These are phyloP conservation scores for Chenopodium quinoa DNA, from an alignment of 148 eudicot species.

Conservation along the genomic window DNA sequence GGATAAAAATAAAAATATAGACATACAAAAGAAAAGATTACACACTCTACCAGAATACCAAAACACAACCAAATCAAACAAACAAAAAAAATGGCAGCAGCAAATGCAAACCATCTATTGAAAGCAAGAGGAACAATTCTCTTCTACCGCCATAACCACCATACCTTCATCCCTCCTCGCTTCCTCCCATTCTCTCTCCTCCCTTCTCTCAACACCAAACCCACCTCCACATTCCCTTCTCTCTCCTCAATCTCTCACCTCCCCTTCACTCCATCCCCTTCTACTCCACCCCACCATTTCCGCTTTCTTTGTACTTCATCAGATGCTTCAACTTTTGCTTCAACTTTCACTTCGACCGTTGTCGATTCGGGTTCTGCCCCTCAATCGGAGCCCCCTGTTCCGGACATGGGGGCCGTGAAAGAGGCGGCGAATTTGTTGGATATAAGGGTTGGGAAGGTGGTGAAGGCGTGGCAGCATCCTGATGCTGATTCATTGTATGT, in stretches of 20 bases:
- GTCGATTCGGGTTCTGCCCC: slow-evolving; percentile 10
- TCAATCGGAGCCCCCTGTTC: neutral
- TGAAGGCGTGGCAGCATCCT: slow-evolving; percentile 73
- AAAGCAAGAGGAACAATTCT: slow-evolving; percentile 29
- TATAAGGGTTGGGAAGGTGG: slow-evolving; percentile 68
- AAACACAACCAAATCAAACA: neutral
- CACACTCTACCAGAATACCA: neutral
- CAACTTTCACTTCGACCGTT: neutral
- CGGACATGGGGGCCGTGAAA: slow-evolving; percentile 27
- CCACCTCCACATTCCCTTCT: neutral
- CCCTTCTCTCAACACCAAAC: neutral
- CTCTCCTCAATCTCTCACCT: slow-evolving; percentile 6
- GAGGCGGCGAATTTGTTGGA: slow-evolving; percentile 59
- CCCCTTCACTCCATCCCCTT: slow-evolving; percentile 1
- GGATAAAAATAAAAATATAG: no score
- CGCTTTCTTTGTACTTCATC: slow-evolving; percentile 33
- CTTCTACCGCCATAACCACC: slow-evolving; percentile 24
- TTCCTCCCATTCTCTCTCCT: slow-evolving; percentile 8
- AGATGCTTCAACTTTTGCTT: neutral
- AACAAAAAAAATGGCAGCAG: slow-evolving; percentile 20
- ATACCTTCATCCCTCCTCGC: slow-evolving; percentile 3
- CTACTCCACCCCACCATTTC: slow-evolving; percentile 9
- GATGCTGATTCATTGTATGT: slow-evolving; percentile 89
- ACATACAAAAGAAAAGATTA: neutral
- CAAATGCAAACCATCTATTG: slow-evolving; percentile 22